Base-by-base conservation (phyloP, 2,329 filamentous ascomycete species). In the Sarocladium strictum region DNA sequence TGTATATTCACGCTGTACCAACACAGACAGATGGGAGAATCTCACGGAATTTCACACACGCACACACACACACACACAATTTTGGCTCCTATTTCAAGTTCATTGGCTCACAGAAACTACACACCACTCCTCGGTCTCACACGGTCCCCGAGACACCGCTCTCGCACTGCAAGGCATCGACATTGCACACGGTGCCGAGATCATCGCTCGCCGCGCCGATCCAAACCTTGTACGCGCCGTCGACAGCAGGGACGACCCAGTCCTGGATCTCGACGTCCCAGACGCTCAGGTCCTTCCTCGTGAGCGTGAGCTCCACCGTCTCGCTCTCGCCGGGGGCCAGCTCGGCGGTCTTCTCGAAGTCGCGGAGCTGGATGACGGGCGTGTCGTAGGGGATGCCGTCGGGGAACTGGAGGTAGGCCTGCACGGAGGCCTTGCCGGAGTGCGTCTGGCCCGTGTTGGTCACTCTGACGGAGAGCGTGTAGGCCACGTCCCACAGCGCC, bases 201-300 rank as follows among this genome's bases (percentile, higher is more conserved):
- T 63, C 60, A 55, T 74, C 72, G 47, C 70, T 73, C 1, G 72
- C 66, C 15, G 62, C 63, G 1, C 72, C 72, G 26, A 74, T 43
- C 72, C 71, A 74, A 6, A 74, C 59, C 54, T 62, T 69, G 41
- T 72, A 74, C 19, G 55, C 59, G 2, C 71, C 71, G 29, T 69
- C 62, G 1, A 69, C 62, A 1, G 58, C 62, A 4, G 72, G 72
- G 9, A 77, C 65, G 1, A 83, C 76, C 87, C 87, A 91, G 59
- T 90, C 89, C 70, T 89, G 86, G 38, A 71, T 65, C 5, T 72
- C 67, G 0, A 82, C 78, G 64, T 87, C 85, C 87, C 87, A 90
- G 45, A 88, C 85, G 59, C 86, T 89, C 54, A 90, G 55, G 64
- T 90, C 87, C 61, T 85, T 81, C 55, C 87, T 77, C 6, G 79